Evolutionary conservation across 148 eudicot genomes (phyloP).

Genomic region (Heliosperma pusillum): DNA sequence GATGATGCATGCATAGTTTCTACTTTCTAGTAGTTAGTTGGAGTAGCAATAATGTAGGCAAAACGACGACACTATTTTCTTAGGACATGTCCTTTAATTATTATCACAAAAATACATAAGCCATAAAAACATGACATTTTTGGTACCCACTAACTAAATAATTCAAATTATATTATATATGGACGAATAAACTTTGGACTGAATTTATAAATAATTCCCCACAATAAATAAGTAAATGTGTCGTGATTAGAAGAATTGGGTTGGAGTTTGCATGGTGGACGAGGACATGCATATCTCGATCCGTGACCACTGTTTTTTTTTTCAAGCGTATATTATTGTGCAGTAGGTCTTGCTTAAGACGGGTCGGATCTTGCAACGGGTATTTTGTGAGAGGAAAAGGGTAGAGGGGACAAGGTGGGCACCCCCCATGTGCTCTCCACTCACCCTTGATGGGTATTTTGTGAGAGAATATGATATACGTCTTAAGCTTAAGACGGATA

Average conservation of each 20-base stretch:
- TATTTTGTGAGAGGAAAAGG: no score
- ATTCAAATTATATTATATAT: not conserved
- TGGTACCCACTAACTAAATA: not conserved
- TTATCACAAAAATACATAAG: not conserved
- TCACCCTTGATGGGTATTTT: no score
- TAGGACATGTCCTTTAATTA: not conserved
- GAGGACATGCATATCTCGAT: constrained; percentile 9
- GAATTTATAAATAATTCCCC: not conserved
- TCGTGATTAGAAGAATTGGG: not conserved
- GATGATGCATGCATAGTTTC: constrained; percentile 11
- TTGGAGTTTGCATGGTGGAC: not conserved
- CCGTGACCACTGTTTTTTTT: constrained; percentile 14
- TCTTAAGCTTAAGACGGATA: no score
- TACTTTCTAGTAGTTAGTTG: not conserved
- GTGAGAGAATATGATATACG: no score
- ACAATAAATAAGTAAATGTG: not conserved
- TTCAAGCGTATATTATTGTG: not conserved
- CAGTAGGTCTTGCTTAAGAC: no score
- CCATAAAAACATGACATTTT: not conserved
- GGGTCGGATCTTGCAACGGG: no score
- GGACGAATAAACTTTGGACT: not conserved
- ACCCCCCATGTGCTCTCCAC: no score
- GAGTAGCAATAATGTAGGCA: constrained; percentile 8
- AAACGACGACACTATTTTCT: not conserved
- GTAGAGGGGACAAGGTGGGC: no score